Percentiles rank a stretch among this genome's conserved stretches.
These are phyloP conservation scores for Saccharomycopsis fibuligera DNA, from an alignment of 805 yeast species.

Conservation along the genomic window DNA sequence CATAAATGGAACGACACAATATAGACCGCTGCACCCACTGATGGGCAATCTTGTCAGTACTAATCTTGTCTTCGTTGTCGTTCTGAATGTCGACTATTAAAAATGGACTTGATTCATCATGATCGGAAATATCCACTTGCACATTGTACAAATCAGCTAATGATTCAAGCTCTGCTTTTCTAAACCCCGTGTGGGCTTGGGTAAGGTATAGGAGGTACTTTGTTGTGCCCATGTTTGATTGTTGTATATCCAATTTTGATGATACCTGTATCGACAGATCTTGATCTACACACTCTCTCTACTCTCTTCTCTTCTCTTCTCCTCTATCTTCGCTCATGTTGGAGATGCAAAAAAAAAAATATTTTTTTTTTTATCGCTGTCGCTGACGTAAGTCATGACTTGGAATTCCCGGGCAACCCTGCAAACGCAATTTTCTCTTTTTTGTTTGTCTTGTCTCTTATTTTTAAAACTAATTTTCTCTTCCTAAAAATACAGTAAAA, in stretches of 20 bases:
- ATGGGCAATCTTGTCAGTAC: conserved; percentile 52
- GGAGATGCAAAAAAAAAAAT: background rate
- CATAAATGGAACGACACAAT: conserved; percentile 70
- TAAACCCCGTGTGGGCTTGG: conserved; percentile 72
- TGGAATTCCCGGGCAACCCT: too few species aligned
- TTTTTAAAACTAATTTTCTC: too few species aligned
- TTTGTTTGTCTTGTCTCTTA: too few species aligned
- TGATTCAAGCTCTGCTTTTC: conserved; percentile 79
- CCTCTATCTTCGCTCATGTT: background rate
- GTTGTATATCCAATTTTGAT: too few species aligned
- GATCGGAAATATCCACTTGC: conserved; percentile 49
- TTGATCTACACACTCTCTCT: background rate
- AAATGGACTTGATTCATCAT: conserved; percentile 62
- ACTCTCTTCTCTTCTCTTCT: background rate
- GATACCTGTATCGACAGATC: background rate
- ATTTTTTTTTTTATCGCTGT: too few species aligned
- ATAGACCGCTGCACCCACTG: conserved; percentile 62
- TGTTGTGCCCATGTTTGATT: conserved; percentile 28
- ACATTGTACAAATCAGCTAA: conserved; percentile 62
- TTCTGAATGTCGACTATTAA: conserved; percentile 56
- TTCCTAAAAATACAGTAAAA: too few species aligned
- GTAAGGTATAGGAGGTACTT: conserved; percentile 77
- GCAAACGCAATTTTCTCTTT: too few species aligned
- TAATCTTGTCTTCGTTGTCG: conserved; percentile 58
- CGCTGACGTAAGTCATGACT: too few species aligned